These are phyloP conservation scores for Pterocarpus santalinus DNA, from an alignment of 306 rosid species.

Conservation along the genomic window DNA sequence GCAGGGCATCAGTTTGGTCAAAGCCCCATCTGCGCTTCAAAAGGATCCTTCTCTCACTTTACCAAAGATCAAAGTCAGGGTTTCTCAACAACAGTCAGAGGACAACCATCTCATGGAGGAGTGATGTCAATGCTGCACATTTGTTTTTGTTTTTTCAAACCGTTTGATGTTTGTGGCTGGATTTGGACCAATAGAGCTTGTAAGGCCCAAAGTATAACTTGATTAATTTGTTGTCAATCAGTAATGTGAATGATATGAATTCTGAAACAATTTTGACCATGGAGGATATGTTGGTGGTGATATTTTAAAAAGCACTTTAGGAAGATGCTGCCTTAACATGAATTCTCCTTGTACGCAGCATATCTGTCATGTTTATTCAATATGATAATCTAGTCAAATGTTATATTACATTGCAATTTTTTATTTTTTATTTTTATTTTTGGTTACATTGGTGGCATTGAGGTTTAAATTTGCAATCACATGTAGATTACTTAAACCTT, in stretches of 20 bases:
- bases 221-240: not conserved
- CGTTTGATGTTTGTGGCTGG: not conserved
- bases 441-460: too few relatives aligned
- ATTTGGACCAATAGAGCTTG: not conserved
- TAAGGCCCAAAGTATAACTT: slow-evolving; percentile 1
- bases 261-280: slow-evolving; percentile 21
- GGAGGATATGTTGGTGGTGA: slow-evolving; percentile 6
- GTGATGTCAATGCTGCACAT: slow-evolving; percentile 47
- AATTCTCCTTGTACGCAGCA: not conserved
- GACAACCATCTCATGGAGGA: slow-evolving; percentile 69
- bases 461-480: too few relatives aligned
- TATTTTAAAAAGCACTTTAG: not conserved
- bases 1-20: slow-evolving; percentile 60
- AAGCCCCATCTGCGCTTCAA: slow-evolving; percentile 60
- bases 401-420: too few relatives aligned
- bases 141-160: not conserved
- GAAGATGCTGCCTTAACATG: not conserved
- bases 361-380: not conserved
- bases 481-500: too few relatives aligned
- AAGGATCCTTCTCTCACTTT: slow-evolving; percentile 60
- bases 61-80: slow-evolving; percentile 67
- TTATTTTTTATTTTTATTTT: too few relatives aligned
- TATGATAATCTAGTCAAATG: slow-evolving; percentile 6
- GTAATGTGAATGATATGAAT: slow-evolving; percentile 1
- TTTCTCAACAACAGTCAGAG: slow-evolving; percentile 50